Conservation (phyloP, 495 filamentous ascomycete genomes). For the Aspergillus mulundensis region DNA sequence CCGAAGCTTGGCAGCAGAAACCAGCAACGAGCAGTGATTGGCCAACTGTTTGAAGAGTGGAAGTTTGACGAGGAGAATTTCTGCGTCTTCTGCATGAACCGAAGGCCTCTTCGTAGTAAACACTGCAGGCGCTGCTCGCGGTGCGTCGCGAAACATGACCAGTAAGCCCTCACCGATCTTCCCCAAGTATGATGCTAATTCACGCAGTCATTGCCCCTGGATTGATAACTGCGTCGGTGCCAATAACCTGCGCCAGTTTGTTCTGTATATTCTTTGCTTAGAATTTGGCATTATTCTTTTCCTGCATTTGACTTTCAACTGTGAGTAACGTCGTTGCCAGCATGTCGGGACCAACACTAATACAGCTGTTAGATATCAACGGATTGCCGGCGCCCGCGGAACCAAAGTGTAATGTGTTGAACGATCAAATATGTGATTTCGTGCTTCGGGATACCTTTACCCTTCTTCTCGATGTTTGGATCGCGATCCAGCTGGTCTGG, state of each 20-base stretch:
- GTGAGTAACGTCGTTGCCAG: constrained; percentile 39
- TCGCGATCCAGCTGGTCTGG: constrained; percentile 80
- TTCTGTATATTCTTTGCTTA: constrained; percentile 76
- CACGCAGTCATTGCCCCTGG: constrained; percentile 90
- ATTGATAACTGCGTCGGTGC: constrained; percentile 92
- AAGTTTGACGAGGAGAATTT: constrained; percentile 94
- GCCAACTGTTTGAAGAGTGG: constrained; percentile 75
- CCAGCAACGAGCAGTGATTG: constrained; percentile 81
- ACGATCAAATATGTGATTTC: constrained; percentile 64
- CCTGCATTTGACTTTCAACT: constrained; percentile 45
- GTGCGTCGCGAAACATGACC: constrained; percentile 94
- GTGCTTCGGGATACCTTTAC: constrained; percentile 81
- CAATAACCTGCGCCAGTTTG: constrained; percentile 94
- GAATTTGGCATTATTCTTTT: constrained; percentile 70
- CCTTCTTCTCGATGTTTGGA: constrained; percentile 72
- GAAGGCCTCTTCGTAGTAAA: constrained; percentile 87
- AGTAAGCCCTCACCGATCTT: constrained; percentile 54
- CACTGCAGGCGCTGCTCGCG: constrained; percentile 88
- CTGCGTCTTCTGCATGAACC: constrained; percentile 88
- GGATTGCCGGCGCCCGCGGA: constrained; percentile 42
- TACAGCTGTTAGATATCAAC: constrained; percentile 47
- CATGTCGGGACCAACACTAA: constrained; percentile 16
- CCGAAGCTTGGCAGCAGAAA: constrained; percentile 84
- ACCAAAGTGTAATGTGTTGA: constrained; percentile 70
- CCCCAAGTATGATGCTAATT: constrained; percentile 24